These are phyloP conservation scores for Cyclospora cayetanensis DNA, from an alignment of 169 alveolate genomes.

Conservation along the genomic window DNA sequence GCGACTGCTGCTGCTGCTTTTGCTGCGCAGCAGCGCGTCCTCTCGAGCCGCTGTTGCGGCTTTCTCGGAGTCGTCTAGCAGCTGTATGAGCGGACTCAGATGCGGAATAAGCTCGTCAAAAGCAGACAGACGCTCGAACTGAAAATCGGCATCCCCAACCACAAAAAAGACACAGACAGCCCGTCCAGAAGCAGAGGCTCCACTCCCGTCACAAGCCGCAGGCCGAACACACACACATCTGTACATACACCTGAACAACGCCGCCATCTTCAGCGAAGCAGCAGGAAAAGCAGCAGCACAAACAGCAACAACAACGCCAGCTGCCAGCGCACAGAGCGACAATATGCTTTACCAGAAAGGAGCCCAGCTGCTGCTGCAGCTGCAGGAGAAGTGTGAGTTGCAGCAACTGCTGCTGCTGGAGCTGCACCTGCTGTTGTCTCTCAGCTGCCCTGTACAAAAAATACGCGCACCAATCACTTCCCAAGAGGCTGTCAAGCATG, in stretches of 20 bases:
- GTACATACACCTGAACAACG: neutral
- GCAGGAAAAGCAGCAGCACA: neutral
- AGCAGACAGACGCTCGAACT: constrained; percentile 44
- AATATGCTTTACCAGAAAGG: constrained; percentile 57
- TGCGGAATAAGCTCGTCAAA: constrained; percentile 55
- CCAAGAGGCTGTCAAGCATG: no score
- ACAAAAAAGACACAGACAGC: no score
- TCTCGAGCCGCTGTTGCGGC: constrained; percentile 21
- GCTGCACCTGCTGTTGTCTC: constrained; percentile 38
- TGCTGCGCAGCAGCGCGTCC: neutral
- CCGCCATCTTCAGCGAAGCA: neutral
- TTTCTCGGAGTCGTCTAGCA: constrained; percentile 45
- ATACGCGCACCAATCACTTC: no score
- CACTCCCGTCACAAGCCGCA: no score
- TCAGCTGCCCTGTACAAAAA: constrained; percentile 57
- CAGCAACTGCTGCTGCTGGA: constrained; percentile 54
- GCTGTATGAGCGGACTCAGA: constrained; percentile 41
- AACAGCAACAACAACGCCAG: neutral
- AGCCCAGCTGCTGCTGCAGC: constrained; percentile 65
- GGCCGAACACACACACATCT: neutral
- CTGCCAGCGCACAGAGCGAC: neutral
- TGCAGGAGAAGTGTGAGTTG: constrained; percentile 52
- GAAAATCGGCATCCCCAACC: no score
- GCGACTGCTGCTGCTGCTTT: neutral
- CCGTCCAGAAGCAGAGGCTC: no score